Conservation (phyloP, 306 rosid species). For the Cicer yamashitae region DNA sequence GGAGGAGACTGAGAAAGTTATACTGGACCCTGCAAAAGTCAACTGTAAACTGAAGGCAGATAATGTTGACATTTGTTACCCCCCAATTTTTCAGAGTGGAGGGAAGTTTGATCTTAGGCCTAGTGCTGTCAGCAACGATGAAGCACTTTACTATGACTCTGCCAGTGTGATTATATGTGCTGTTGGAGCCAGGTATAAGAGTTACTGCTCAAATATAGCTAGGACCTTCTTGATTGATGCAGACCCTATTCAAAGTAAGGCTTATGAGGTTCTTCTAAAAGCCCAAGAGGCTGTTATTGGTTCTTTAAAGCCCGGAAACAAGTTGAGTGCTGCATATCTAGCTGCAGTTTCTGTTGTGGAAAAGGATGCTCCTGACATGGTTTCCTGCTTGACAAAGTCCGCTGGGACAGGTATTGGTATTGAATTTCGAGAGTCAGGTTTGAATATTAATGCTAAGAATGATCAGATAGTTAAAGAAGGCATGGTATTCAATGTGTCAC, state of each 20-base stretch:
- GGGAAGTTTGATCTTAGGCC: slow-evolving; percentile 93
- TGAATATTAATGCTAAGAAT: slow-evolving; percentile 85
- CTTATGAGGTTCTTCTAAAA: slow-evolving; percentile 83
- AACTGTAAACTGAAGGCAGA: slow-evolving; percentile 76
- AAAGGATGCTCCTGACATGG: slow-evolving; percentile 80
- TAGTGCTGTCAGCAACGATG: slow-evolving; percentile 96
- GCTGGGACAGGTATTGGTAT: slow-evolving; percentile 95
- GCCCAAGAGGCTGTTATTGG: slow-evolving; percentile 84
- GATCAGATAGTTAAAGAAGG: slow-evolving; percentile 76
- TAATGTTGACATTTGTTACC: slow-evolving; percentile 93
- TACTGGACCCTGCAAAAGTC: slow-evolving; percentile 79
- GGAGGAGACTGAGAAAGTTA: slow-evolving; percentile 93
- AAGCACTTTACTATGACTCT: slow-evolving; percentile 77
- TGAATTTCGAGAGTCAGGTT: slow-evolving; percentile 94
- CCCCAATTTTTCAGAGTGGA: slow-evolving; percentile 96
- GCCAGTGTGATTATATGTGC: slow-evolving; percentile 93
- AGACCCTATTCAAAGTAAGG: slow-evolving; percentile 78
- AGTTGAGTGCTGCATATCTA: slow-evolving; percentile 70
- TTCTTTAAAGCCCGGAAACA: slow-evolving; percentile 73
- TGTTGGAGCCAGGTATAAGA: slow-evolving; percentile 87
- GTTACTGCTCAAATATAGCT: slow-evolving; percentile 90
- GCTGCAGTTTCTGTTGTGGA: slow-evolving; percentile 83
- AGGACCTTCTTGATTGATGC: slow-evolving; percentile 94
- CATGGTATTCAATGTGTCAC: slow-evolving; percentile 85
- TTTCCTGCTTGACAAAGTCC: slow-evolving; percentile 74